A percentile compares a stretch with the other conserved stretches of the same genome.
Conservation (phyloP, 31 red algal species). For the Asparagopsis taxiformis region DNA sequence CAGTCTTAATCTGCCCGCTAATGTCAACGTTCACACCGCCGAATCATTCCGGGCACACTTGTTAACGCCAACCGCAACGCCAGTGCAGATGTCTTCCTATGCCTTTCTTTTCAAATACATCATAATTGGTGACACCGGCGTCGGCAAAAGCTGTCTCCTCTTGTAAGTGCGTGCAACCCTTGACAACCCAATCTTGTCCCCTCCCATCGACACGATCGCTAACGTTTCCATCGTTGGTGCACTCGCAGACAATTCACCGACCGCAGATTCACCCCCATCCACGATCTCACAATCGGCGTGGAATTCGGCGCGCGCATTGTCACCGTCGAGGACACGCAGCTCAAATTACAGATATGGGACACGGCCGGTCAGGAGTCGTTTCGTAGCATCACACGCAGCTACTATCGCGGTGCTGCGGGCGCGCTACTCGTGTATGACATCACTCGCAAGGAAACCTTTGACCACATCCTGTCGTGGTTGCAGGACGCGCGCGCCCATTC, state of each 20-base stretch:
- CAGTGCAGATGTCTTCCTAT: slow-evolving; percentile 42
- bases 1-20: too few relatives aligned
- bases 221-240: slow-evolving; percentile 1
- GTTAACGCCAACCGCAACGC: neutral
- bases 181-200: neutral
- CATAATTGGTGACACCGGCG: slow-evolving; percentile 95
- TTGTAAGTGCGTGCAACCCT: slow-evolving; percentile 30
- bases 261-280: slow-evolving; percentile 86
- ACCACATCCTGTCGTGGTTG: slow-evolving; percentile 85
- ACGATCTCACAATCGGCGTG: slow-evolving; percentile 98
- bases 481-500: slow-evolving; percentile 87
- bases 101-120: slow-evolving; percentile 93
- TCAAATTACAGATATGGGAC: slow-evolving; percentile 99
- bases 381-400: slow-evolving; percentile 87
- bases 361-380: slow-evolving; percentile 99
- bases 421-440: slow-evolving; percentile 98
- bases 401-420: slow-evolving; percentile 95
- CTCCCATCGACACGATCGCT: neutral
- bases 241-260: slow-evolving; percentile 77
- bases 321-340: slow-evolving; percentile 85
- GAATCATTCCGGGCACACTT: neutral
- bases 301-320: slow-evolving; percentile 95
- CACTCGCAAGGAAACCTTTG: slow-evolving; percentile 93
- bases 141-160: slow-evolving; percentile 89
- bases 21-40: too few relatives aligned